Evolutionary conservation across 371 early-diverging fungal species (phyloP).

Genomic region (Rhizopus arrhizus): DNA sequence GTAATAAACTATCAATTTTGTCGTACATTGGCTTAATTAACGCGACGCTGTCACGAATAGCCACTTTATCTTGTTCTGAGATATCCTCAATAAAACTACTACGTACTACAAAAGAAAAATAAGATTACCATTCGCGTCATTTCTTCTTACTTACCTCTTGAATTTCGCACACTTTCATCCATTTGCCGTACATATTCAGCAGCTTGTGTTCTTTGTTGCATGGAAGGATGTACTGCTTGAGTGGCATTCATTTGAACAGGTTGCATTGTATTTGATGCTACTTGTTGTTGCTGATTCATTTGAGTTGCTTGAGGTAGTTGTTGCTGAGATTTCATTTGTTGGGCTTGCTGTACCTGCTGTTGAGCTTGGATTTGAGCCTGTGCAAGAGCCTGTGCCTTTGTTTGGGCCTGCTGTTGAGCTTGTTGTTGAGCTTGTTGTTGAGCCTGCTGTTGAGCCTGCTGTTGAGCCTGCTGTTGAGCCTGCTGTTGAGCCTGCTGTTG

Average conservation of each 20-base stretch:
- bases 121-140: not conserved
- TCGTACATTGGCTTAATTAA: conserved; percentile 53
- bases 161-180: conserved; percentile 48
- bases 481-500: conserved; percentile 25
- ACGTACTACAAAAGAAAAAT: conserved; percentile 27
- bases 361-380: conserved; percentile 21
- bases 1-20: conserved; percentile 48
- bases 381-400: conserved; percentile 8
- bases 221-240: not conserved
- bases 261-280: not conserved
- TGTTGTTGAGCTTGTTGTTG: conserved; percentile 23
- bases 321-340: conserved; percentile 20
- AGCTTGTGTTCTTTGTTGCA: conserved; percentile 33
- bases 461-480: conserved; percentile 23
- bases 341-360: conserved; percentile 9
- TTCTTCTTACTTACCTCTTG: conserved; percentile 37
- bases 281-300: conserved; percentile 5
- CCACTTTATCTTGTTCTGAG: conserved; percentile 53
- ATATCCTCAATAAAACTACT: conserved; percentile 40
- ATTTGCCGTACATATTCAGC: conserved; percentile 49
- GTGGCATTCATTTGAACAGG: not conserved
- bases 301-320: not conserved
- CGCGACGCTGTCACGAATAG: conserved; percentile 45
- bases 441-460: conserved; percentile 14
- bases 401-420: not conserved